Percentiles rank a stretch among this genome's conserved stretches.
These are phyloP conservation scores for Metarhizium brunneum DNA, from an alignment of 2,329 filamentous ascomycete genomes.

Conservation along the genomic window DNA sequence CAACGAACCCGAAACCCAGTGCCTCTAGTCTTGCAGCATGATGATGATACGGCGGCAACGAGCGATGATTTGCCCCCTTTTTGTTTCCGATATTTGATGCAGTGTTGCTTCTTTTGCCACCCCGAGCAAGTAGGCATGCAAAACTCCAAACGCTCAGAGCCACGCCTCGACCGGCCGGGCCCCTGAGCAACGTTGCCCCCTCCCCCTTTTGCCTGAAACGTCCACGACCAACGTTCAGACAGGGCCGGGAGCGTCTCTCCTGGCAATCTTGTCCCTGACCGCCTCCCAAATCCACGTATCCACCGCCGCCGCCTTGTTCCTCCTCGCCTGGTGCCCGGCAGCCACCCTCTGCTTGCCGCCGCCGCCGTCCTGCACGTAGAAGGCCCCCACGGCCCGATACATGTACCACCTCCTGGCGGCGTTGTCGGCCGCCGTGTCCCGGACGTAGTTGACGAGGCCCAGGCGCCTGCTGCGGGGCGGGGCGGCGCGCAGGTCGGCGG, in stretches of 20 bases:
- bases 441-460: conserved; percentile 32
- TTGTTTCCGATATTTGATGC: too few species aligned
- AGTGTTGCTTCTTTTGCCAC: background rate
- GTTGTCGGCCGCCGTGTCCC: conserved; percentile 25
- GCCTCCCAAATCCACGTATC: conserved; percentile 33
- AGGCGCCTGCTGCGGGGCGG: conserved; percentile 17
- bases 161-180: too few species aligned
- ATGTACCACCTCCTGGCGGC: conserved; percentile 29
- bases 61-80: too few species aligned
- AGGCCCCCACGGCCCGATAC: conserved; percentile 27
- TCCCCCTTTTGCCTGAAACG: background rate
- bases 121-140: too few species aligned
- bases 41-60: too few species aligned
- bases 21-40: too few species aligned
- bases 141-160: too few species aligned
- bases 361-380: conserved; percentile 26
- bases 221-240: background rate
- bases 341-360: background rate
- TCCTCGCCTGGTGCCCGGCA: background rate
- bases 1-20: too few species aligned
- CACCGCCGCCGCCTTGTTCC: conserved; percentile 12
- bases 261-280: conserved; percentile 22
- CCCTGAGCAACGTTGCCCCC: too few species aligned
- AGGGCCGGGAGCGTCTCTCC: background rate
- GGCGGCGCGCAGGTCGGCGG: conserved; percentile 25